Base-by-base conservation (phyloP, 2,329 filamentous ascomycete species). In the Arthrinium puccinioides region DNA sequence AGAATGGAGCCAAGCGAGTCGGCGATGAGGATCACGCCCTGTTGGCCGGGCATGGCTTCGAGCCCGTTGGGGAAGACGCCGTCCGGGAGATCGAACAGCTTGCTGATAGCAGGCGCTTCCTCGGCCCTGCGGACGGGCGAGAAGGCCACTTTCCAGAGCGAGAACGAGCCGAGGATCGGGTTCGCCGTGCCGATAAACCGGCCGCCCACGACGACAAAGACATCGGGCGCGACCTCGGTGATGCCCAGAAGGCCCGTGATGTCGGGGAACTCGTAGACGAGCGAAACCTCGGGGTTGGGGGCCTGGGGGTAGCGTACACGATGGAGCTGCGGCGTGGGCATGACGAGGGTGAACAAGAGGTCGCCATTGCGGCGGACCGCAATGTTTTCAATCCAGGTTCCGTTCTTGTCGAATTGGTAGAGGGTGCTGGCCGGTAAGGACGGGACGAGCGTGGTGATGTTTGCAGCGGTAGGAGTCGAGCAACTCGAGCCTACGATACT, bases 341-440 rank as follows among this genome's bases (percentile, higher is more conserved):
- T 23, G 36, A 56, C 40, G 18, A 53, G 43, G 2, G 56, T 59
- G 20, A 55, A 36, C 9, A 59, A 41, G 21, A 56, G 41, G 26
- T 49, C 47, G 23, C 54, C 54, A 29, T 52, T 51, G 23, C 35
- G 16, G 21, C 56, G 53, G 18, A 52, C 41, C 14, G 45, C 54
- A 16, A 59, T 44, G 40, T 58, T 59, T 41, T 60, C 56, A 19
- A 55, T 35, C 28, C 45, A 51, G 4, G 44, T 44, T 8, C 26
- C 27, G 3, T 34, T 31, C 13, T 43, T 14, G 4, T 29, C 36
- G 26, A 44, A 36, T 19, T 44, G 42, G 27, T 37, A 36, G 5
- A 49, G 5, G n/a, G 33, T 14, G 24, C 13, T 23, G 14, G 16
- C 15, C 8, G 33, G 16, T 5, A 36, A 27, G 2, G 25, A 24